Conservation (phyloP, 208 protist genomes). For the Leishmania gerbilli region DNA sequence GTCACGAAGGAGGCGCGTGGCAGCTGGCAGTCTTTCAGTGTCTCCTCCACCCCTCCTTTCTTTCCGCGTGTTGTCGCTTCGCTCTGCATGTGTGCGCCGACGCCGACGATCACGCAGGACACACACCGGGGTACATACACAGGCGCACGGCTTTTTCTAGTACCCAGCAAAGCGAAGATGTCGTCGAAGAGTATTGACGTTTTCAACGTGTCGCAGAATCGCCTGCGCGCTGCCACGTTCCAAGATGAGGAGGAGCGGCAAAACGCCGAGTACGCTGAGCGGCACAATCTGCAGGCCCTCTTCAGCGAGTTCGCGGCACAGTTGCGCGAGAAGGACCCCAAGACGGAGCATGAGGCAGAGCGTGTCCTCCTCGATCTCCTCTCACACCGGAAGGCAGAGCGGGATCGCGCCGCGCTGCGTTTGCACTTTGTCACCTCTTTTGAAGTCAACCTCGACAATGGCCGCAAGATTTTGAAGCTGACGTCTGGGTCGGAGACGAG, state of each 20-base stretch:
- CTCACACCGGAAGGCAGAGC: slow-evolving; percentile 75
- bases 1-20: background rate
- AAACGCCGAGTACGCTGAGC: slow-evolving; percentile 76
- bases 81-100: background rate
- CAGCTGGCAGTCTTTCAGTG: background rate
- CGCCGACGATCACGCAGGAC: background rate
- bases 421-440: slow-evolving; percentile 72
- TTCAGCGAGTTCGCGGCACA: slow-evolving; percentile 79
- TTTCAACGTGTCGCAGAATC: slow-evolving; percentile 67
- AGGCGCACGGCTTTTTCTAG: background rate
- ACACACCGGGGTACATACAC: background rate
- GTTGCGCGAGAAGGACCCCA: slow-evolving; percentile 73
- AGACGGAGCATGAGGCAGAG: slow-evolving; percentile 78
- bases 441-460: slow-evolving; percentile 84
- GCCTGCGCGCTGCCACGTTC: slow-evolving; percentile 58
- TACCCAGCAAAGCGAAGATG: slow-evolving; percentile 20
- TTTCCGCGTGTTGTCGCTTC: background rate
- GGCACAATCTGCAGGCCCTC: slow-evolving; percentile 76
- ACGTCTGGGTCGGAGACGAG: slow-evolving; percentile 51
- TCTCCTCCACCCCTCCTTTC: background rate
- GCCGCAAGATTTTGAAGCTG: slow-evolving; percentile 68
- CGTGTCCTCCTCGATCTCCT: slow-evolving; percentile 76
- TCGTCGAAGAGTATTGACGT: slow-evolving; percentile 50
- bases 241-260: slow-evolving; percentile 73
- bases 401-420: slow-evolving; percentile 73